A percentile compares a stretch with the other conserved stretches of the same genome.
phyloP scores from a whole-genome alignment of 2,329 filamentous ascomycete species.

The Sphaerulina vaccinii region DNA sequence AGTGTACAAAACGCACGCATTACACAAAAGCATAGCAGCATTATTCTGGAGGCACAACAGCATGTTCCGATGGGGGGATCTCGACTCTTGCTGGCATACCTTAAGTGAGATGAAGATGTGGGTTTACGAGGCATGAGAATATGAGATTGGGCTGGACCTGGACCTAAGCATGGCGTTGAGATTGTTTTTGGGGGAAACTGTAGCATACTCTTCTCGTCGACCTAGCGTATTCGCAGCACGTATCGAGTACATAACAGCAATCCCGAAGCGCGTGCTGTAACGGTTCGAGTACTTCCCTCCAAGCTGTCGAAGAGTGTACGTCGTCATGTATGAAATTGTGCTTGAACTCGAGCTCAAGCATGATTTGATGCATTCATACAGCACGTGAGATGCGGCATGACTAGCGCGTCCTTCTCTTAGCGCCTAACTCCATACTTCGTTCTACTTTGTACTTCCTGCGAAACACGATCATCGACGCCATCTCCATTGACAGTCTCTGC shows the following conservation, averaged over 20 bases:
- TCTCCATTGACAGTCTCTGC: too few relatives aligned
- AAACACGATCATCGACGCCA: neutral
- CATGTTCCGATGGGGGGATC: neutral
- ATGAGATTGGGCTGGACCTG: neutral
- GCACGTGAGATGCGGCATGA: too few relatives aligned
- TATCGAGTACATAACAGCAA: neutral
- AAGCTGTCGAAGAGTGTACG: too few relatives aligned
- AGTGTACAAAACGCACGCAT: neutral
- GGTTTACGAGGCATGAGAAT: neutral
- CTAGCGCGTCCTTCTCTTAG: neutral
- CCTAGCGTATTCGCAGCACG: neutral
- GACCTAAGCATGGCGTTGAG: neutral
- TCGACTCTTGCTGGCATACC: neutral
- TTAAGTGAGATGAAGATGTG: neutral
- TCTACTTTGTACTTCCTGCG: neutral
- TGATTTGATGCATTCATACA: too few relatives aligned
- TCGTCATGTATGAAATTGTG: too few relatives aligned
- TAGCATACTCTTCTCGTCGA: neutral
- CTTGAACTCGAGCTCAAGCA: too few relatives aligned
- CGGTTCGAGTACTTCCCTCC: neutral
- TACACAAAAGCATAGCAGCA: slow-evolving; percentile 1
- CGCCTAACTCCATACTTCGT: neutral
- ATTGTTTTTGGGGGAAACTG: neutral
- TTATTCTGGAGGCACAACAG: neutral
- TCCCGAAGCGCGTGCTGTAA: neutral